Evolutionary conservation across 306 rosid genomes (phyloP), one percentile per base, ranked within the genome.

Genomic region (Senna tora): DNA sequence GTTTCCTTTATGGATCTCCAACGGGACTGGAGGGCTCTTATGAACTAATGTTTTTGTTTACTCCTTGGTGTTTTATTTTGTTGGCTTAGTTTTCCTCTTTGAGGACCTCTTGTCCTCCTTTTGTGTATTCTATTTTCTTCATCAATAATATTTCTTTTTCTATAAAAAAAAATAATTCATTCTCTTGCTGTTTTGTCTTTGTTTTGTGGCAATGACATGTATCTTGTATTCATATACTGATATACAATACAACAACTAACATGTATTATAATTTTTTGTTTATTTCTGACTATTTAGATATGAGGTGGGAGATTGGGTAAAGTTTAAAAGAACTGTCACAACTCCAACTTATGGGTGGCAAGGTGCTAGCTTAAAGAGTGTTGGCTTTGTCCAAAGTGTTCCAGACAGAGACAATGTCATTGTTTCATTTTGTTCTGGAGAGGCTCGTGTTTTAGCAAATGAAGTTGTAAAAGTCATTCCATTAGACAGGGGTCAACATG

Each of bases 391-490:
- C 62, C 96, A 87, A 78, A 82, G 62, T 39, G 84, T 85, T 76
- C 84, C 67, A 33, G 87, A 85, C 83, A 83, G 67, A 79, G 87
- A 85, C 69, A 82, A 80, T 75, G 83, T 87, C 60, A 47, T 81
- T 6, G 85, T 87, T 42, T 89, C 96, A 47, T 87, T 89, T 84
- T 89, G 92, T 69, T 79, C 89, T 38, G 96, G 96, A 62, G 96
- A 87, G 61, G 86, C 74, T 43, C 84, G 69, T 61, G 90, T 89
- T 79, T 73, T 79, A 41, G 90, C 82, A 28, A 81, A 78, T 49
- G 92, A 89, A 71, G 92, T 89, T 79, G 72, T 89, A 50, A 89
- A 89, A 84, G 90, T 89, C 65, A 89, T 89, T 75, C 96, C 96
- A 14, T 59, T 89, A 14, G 96, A 89, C 78, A 83, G 92, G 77